Evolutionary conservation across 768 basidiomycete genomes (phyloP), one percentile per base, ranked within the genome.

Genomic region (Leucocoprinus leucothites): DNA sequence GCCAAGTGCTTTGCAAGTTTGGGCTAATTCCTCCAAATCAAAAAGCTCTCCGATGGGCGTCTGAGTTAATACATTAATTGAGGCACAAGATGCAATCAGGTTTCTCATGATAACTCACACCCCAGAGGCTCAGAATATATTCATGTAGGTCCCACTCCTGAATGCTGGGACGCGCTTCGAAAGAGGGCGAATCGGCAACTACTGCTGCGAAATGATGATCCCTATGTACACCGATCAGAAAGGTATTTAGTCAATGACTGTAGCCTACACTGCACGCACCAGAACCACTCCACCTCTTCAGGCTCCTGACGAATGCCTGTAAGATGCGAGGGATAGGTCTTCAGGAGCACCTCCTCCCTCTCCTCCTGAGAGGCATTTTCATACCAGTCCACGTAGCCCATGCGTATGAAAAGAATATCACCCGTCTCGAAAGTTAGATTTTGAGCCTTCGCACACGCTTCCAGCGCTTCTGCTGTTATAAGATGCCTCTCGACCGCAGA

Each of bases 1-100:
- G 13, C 59, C 60, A 14, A 64, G 48, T 40, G 60, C 58, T 42
- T 60, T 59, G 51, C 65, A 66, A 18, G 45, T 62, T 18, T 56
- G 51, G 19, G 63, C 62, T 36, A 66, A 50, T n/a, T 60, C 63
- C 44, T 66, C 65, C 13, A 66, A 53, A 36, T 66, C 63, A 48
- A 66, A 66, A 18, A 64, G 44, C 48, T 66, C 65, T 18, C 65
- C 65, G 11, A 66, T 66, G 3, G 65, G 65, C 5, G 62, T 66
- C 65, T 66, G n/a, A n/a, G 6, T 8, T n/a, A 3, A 13, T 14
- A 4, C 9, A 25, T 49, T 14, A 45, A n/a, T 35, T 47, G 28
- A 43, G 14, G 13, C 19, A 38, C 26, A 16, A n/a, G 51, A 11
- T 13, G 16, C 36, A 24, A 14, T 24, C 14, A n/a, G 31, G 13